Conservation (phyloP, 352 stramenopile species). For the Phytophthora tentaculata region DNA sequence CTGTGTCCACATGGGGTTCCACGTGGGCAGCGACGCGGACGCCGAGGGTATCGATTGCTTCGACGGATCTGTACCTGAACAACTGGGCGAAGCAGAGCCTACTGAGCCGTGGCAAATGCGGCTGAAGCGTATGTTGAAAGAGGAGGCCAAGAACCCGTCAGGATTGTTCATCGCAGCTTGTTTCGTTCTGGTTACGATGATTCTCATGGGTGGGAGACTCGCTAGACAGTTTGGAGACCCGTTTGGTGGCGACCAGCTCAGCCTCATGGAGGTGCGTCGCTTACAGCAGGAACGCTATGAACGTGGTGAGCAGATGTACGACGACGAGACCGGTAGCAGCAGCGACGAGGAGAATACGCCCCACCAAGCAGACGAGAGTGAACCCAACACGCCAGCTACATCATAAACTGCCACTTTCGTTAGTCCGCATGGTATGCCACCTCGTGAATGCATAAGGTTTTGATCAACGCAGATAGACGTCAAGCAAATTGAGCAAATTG, state of each 20-base stretch:
- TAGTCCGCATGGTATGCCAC: neutral
- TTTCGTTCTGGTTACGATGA: constrained; percentile 60
- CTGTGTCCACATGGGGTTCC: constrained; percentile 82
- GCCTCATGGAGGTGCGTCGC: constrained; percentile 69
- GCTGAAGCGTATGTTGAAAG: constrained; percentile 62
- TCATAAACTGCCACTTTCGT: constrained; percentile 16
- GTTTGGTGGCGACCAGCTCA: constrained; percentile 59
- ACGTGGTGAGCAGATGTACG: constrained; percentile 44
- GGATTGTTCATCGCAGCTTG: constrained; percentile 67
- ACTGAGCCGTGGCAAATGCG: constrained; percentile 60
- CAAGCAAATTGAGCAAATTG: constrained; percentile 11
- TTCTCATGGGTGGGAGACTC: constrained; percentile 59
- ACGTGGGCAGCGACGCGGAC: constrained; percentile 69
- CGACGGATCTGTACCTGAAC: constrained; percentile 73
- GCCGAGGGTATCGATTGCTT: constrained; percentile 82
- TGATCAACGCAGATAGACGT: constrained; percentile 14
- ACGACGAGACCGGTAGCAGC: constrained; percentile 67
- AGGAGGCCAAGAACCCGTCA: constrained; percentile 76
- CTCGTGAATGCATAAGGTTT: neutral
- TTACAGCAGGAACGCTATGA: constrained; percentile 79
- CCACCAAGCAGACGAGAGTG: constrained; percentile 11
- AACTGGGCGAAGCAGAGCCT: constrained; percentile 60
- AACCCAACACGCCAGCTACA: constrained; percentile 10
- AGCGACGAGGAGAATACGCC: constrained; percentile 38
- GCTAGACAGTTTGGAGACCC: constrained; percentile 53